Conservation (phyloP, 805 yeast species). For the Candida manassasensis region DNA sequence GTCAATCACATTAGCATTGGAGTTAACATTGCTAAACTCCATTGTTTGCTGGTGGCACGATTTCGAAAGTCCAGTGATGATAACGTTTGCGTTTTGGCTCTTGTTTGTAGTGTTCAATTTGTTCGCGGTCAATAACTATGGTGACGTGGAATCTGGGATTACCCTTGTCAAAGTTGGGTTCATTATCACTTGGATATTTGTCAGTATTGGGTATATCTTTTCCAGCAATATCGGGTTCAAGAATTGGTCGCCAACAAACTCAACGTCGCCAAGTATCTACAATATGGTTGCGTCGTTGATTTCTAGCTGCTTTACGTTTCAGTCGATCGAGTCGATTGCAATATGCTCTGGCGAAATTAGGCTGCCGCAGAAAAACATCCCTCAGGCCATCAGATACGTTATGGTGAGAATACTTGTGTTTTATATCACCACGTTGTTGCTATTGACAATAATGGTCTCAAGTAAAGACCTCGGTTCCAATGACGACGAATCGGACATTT, state of each 20-base stretch:
- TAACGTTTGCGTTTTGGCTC: conserved; percentile 11
- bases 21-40: conserved; percentile 14
- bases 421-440: conserved; percentile 56
- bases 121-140: conserved; percentile 18
- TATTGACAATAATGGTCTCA: conserved; percentile 63
- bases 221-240: conserved; percentile 33
- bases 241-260: conserved; percentile 4
- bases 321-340: conserved; percentile 69
- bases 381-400: conserved; percentile 57
- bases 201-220: conserved; percentile 21
- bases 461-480: conserved; percentile 22
- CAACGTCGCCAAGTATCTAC: conserved; percentile 1
- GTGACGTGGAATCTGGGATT: conserved; percentile 17
- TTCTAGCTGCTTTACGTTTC: conserved; percentile 65
- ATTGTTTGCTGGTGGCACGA: conserved; percentile 14
- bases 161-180: conserved; percentile 16
- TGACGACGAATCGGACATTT: conserved; percentile 9
- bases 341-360: conserved; percentile 65
- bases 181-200: conserved; percentile 15
- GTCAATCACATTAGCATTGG: conserved; percentile 22
- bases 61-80: conserved; percentile 1
- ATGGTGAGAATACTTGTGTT: conserved; percentile 56
- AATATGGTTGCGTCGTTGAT: conserved; percentile 6
- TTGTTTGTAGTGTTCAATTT: conserved; percentile 15
- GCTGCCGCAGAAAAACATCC: conserved; percentile 6